A percentile compares a stretch with the other conserved stretches of the same genome.
phyloP scores from a whole-genome alignment of 805 yeast species.

The Nakazawaea ishiwadae region DNA sequence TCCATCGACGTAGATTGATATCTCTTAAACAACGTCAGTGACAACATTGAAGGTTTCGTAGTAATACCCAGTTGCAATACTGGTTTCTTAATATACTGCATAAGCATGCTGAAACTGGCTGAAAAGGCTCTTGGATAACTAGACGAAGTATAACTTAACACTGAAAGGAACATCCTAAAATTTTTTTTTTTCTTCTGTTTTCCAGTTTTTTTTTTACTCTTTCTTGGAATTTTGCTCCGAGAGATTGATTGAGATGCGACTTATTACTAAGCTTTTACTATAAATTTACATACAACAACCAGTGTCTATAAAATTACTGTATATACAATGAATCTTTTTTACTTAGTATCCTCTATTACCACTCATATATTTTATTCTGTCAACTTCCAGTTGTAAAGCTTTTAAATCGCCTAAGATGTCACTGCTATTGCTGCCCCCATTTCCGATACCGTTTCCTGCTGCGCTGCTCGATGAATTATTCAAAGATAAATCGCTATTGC shows the following conservation, averaged over 20 bases:
- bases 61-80: no score
- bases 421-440: conserved; percentile 3
- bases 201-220: no score
- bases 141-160: no score
- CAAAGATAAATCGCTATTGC: conserved; percentile 1
- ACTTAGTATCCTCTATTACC: conserved; percentile 19
- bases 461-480: not conserved
- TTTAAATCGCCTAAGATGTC: conserved; percentile 61
- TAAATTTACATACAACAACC: not conserved
- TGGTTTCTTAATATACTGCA: not conserved
- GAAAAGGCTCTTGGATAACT: no score
- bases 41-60: no score
- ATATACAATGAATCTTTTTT: not conserved
- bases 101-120: no score
- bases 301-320: not conserved
- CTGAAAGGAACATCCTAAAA: no score
- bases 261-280: not conserved
- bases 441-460: not conserved
- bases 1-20: conserved; percentile 31
- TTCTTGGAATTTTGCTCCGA: no score
- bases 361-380: conserved; percentile 43
- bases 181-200: no score
- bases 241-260: not conserved
- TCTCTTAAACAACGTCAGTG: not conserved
- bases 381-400: conserved; percentile 68